Evolutionary conservation across 2,329 filamentous ascomycete genomes (phyloP).

Genomic region (Teratosphaeria pseudoeucalypti): DNA sequence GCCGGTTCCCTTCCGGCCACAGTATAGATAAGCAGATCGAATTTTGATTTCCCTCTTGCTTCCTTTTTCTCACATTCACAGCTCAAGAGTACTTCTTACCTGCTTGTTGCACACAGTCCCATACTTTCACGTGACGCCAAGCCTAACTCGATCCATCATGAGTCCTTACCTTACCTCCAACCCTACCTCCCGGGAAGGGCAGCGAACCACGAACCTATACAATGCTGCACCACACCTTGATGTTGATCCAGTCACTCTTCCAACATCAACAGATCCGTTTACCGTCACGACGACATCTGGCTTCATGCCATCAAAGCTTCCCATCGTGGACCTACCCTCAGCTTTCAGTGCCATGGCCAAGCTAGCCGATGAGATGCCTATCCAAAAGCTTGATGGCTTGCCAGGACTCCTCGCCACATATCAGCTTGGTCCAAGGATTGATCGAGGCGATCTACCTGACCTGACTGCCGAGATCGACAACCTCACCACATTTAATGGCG

Average conservation of each 20-base stretch:
- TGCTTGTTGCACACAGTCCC: neutral
- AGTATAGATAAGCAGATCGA: slow-evolving; percentile 9
- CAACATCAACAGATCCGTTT: slow-evolving; percentile 38
- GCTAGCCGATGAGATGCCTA: slow-evolving; percentile 66
- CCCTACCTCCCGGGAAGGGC: neutral
- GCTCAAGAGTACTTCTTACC: neutral
- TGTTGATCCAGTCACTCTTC: slow-evolving; percentile 15
- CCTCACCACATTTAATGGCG: slow-evolving; percentile 42
- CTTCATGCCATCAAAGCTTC: slow-evolving; percentile 55
- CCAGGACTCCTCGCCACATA: slow-evolving; percentile 68
- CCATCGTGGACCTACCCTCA: slow-evolving; percentile 48
- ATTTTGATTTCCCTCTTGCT: slow-evolving; percentile 8
- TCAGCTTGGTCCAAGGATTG: slow-evolving; percentile 64
- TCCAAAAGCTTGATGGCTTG: slow-evolving; percentile 60
- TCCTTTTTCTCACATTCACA: slow-evolving; percentile 8
- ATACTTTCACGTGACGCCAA: slow-evolving; percentile 4
- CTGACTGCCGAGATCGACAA: slow-evolving; percentile 53
- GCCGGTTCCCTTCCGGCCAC: slow-evolving; percentile 15
- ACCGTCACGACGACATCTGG: slow-evolving; percentile 68
- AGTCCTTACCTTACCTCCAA: slow-evolving; percentile 5
- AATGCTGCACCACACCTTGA: slow-evolving; percentile 18
- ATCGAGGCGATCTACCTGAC: slow-evolving; percentile 58
- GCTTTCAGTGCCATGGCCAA: slow-evolving; percentile 65
- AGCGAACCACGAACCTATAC: slow-evolving; percentile 4
- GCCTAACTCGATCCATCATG: slow-evolving; percentile 5